Conservation (phyloP, 768 basidiomycete genomes). For the Dioszegia crocea region DNA sequence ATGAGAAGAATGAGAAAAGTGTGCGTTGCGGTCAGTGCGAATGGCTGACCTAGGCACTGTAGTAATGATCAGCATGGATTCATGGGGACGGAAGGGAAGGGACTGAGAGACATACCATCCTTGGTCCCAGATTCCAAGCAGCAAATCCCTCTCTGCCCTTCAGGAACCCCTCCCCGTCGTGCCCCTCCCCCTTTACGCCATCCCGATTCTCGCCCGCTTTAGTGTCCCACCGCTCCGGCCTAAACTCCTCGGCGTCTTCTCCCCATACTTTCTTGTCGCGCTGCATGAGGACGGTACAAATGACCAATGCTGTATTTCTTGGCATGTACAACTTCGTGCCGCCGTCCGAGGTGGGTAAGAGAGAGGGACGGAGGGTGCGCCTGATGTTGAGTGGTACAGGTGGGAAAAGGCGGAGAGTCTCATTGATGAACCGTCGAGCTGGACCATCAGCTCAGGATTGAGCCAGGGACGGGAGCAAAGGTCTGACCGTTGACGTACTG, state of each 20-base stretch:
- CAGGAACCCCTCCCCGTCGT: conserved; percentile 16
- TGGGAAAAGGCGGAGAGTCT: conserved; percentile 71
- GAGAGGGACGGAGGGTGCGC: conserved; percentile 26
- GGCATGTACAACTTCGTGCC: conserved; percentile 40
- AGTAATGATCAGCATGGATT: not conserved
- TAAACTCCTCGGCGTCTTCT: conserved; percentile 67
- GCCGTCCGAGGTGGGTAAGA: conserved; percentile 31
- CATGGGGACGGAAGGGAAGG: not conserved
- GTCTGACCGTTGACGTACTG: conserved; percentile 57
- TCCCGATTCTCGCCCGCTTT: no score
- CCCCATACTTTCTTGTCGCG: conserved; percentile 70
- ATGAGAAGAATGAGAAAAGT: conserved; percentile 28
- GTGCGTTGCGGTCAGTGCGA: conserved; percentile 31
- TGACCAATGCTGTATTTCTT: conserved; percentile 54
- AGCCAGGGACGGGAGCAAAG: no score
- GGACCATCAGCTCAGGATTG: not conserved
- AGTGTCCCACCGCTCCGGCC: conserved; percentile 66
- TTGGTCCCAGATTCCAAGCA: conserved; percentile 40
- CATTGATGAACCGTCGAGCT: conserved; percentile 62
- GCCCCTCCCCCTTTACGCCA: not conserved
- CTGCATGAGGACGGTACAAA: conserved; percentile 63
- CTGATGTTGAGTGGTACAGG: conserved; percentile 62
- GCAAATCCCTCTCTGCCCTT: conserved; percentile 19
- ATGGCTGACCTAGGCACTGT: conserved; percentile 44
- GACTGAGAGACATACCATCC: conserved; percentile 30